Evolutionary conservation across 768 basidiomycete genomes (phyloP), one percentile per base, ranked within the genome.

Genomic region (Tricholoma flavovirens): DNA sequence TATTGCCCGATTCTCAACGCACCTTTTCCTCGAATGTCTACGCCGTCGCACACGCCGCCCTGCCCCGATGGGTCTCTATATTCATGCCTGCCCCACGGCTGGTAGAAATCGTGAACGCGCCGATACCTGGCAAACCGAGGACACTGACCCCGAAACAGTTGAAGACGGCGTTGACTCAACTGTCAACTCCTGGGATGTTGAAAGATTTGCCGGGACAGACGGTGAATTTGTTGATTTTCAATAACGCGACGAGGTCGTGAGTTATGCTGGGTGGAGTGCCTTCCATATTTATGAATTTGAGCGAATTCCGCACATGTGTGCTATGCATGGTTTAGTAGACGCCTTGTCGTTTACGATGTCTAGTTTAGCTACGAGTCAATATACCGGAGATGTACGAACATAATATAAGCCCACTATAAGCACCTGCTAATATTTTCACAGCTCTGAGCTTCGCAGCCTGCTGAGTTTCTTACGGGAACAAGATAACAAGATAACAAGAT

Each of bases 151-250:
- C 95, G 5, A 65, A 70, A 30, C 83, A 88, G 69, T 74, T 98
- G 59, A 97, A 92, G 85, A 73, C 78, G 56, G 88, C 88, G 5
- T 60, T 98, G 29, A 38, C 90, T 29, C 71, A 69, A 1, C 75
- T 98, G 4, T 71, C 87, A 11, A 86, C 77, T 54, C 63, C 66
- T 48, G 80, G 71, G 51, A 42, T 78, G 15, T 73, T 97, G 10
- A 24, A 55, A 0, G 76, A 80, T 9, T 72, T 84, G 19, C 83
- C 83, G 2, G 53, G 60, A 1, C 69, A 79, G 49, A 87, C 89
- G 3, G 73, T 79, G 40, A 93, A 94, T 75, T 59, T 83, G 68
- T 76, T 94, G 65, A 79, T 90, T 60, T 93, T 82, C 75, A 93
- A 93, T 77, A 93, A 93, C 61, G 85, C 81, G 5, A 89, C 88